Base-by-base conservation (phyloP, 345 rosid species). In the Nasturtium officinale region DNA sequence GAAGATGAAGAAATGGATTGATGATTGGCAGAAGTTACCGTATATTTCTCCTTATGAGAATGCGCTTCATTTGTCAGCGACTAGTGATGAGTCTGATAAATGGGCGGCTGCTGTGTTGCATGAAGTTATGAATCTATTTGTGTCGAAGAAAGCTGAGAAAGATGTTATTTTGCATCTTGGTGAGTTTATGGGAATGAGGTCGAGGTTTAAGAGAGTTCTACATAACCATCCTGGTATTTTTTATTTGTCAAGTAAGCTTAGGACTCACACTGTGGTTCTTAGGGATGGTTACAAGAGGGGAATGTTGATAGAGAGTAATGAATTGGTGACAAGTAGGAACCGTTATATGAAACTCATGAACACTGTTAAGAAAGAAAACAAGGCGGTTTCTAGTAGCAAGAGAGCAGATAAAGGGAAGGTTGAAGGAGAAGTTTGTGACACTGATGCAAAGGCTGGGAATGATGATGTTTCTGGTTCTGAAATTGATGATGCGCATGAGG, bases 21-120 rank as follows among this genome's bases (percentile, higher is more conserved):
- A 86, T 53, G 89, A 87, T 2, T 91, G 99, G 99, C 96, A 91
- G 80, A 95, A 85, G 78, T 62, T 95, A 77, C 94, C 96, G 5
- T 91, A 88, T 53, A 43, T 90, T 60, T 88, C 99, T 48, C 96
- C 99, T 2, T 91, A 90, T 65, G 89, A 88, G 67, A 82, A 88
- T 55, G 87, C 84, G 7, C 65, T 63, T 54, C 87, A 88, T 77
- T 70, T 94, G 37, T 73, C 85, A 5, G 83, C 88, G 1, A 82
- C 75, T 0, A 85, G 85, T 7, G 88, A 89, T 50, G 96, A 91
- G 78, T 87, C 92, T 5, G 99, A 91, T 48, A 88, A 86, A 77
- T 95, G 96, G 96, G 82, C 79, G 0, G 89, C 78, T 47, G 85
- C 87, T 2, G 81, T 95, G 32, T 78, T 91, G 80, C 97, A 91